A percentile compares a stretch with the other conserved stretches of the same genome.
Evolutionary conservation across 2,329 filamentous ascomycete species (phyloP).

Genomic region (Lecanicillium sp.): DNA sequence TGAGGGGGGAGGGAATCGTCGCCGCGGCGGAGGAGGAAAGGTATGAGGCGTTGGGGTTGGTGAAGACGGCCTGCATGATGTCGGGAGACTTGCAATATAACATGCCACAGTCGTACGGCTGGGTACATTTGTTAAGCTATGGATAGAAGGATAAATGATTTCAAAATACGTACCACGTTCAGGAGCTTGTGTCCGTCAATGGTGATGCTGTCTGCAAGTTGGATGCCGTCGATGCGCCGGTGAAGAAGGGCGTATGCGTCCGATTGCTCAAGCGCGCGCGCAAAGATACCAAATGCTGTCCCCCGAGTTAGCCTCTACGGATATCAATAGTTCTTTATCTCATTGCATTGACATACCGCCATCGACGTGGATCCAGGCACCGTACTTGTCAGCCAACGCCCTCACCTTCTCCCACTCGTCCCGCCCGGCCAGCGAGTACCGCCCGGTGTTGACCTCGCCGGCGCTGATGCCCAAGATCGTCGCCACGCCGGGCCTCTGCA

Average conservation of each 20-base stretch:
- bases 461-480: conserved; percentile 76
- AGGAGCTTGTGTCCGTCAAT: conserved; percentile 88
- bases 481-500: conserved; percentile 48
- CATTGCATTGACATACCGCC: conserved; percentile 45
- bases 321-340: conserved; percentile 7
- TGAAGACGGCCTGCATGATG: conserved; percentile 59
- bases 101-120: conserved; percentile 88
- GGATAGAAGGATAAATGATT: background rate
- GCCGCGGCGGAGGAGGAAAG: conserved; percentile 40
- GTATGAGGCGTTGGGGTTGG: conserved; percentile 82
- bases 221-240: conserved; percentile 54
- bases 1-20: conserved; percentile 70
- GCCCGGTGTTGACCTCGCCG: conserved; percentile 85
- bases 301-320: too few species aligned
- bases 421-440: conserved; percentile 58
- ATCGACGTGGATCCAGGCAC: conserved; percentile 85
- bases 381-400: conserved; percentile 62
- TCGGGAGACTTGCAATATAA: conserved; percentile 67
- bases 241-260: conserved; percentile 51
- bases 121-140: background rate
- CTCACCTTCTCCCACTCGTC: conserved; percentile 60
- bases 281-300: conserved; percentile 77
- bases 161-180: conserved; percentile 59
- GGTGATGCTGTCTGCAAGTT: conserved; percentile 81
- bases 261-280: conserved; percentile 53